phyloP scores from a whole-genome alignment of 345 rosid genomes.

The Nephelium lappaceum region DNA sequence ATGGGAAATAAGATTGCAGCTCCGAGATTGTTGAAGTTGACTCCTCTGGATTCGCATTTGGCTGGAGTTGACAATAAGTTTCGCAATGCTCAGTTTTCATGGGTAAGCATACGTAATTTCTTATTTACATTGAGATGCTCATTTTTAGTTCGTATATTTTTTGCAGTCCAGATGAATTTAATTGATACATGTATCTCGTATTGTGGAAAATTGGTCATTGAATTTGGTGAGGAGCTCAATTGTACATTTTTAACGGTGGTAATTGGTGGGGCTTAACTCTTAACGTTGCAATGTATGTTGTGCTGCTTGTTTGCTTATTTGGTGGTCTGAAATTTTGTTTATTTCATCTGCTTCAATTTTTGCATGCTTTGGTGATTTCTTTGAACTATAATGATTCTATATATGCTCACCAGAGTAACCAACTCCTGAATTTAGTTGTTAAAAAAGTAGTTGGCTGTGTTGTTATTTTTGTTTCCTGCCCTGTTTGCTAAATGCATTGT shows the following conservation, averaged over 20 bases:
- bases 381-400: background rate
- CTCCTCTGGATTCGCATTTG: constrained; percentile 81
- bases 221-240: background rate
- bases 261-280: background rate
- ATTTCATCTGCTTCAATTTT: background rate
- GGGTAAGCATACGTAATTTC: constrained; percentile 56
- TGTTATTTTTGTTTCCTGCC: background rate
- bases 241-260: background rate
- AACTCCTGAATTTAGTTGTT: background rate
- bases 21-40: constrained; percentile 87
- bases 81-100: constrained; percentile 90
- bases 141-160: constrained; percentile 7
- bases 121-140: background rate
- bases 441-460: background rate
- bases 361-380: background rate
- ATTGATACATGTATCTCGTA: background rate
- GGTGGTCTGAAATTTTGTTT: background rate
- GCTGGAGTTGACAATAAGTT: constrained; percentile 91
- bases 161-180: background rate
- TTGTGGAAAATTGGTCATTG: background rate
- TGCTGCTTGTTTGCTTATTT: background rate
- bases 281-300: background rate
- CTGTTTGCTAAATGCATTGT: background rate
- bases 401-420: background rate
- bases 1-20: constrained; percentile 98